phyloP scores from a whole-genome alignment of 2,329 filamentous ascomycete species.

The Trichoderma breve region DNA sequence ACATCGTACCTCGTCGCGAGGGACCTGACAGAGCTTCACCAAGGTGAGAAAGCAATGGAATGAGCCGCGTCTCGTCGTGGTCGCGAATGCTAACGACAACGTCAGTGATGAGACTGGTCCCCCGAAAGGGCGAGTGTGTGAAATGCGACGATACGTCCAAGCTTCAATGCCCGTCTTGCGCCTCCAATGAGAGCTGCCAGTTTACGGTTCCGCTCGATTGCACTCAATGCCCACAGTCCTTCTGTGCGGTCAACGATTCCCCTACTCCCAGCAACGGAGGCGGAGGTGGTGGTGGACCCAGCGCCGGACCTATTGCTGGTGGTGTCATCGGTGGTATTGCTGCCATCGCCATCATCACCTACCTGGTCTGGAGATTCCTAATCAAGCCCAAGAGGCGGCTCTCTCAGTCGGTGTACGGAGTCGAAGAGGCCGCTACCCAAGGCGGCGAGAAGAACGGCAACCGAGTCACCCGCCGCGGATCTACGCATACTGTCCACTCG shows the following conservation, averaged over 20 bases:
- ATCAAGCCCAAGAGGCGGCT: conserved; percentile 73
- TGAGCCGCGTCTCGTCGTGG: background rate
- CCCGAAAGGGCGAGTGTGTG: conserved; percentile 44
- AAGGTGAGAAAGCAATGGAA: conserved; percentile 28
- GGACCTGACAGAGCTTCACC: conserved; percentile 33
- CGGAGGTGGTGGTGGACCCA: conserved; percentile 50
- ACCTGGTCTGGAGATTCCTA: conserved; percentile 83
- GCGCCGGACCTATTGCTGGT: conserved; percentile 83
- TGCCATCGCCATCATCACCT: conserved; percentile 71
- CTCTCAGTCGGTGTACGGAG: conserved; percentile 53
- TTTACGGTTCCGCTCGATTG: conserved; percentile 47
- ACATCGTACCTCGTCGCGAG: conserved; percentile 23
- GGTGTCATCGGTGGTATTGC: conserved; percentile 83
- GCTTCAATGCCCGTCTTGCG: conserved; percentile 47
- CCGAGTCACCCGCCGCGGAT: conserved; percentile 58
- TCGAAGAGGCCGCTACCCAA: conserved; percentile 48
- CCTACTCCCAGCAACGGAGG: conserved; percentile 22
- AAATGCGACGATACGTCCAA: conserved; percentile 44
- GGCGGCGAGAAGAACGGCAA: conserved; percentile 47
- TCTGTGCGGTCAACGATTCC: conserved; percentile 41
- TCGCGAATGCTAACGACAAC: conserved; percentile 8
- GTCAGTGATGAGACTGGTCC: conserved; percentile 35
- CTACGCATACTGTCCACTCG: conserved; percentile 82
- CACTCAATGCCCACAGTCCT: conserved; percentile 45
- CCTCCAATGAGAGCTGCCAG: conserved; percentile 42